A percentile compares a stretch with the other conserved stretches of the same genome.
Conservation (phyloP, 2,329 filamentous ascomycete genomes). For the Volutella citrinella region DNA sequence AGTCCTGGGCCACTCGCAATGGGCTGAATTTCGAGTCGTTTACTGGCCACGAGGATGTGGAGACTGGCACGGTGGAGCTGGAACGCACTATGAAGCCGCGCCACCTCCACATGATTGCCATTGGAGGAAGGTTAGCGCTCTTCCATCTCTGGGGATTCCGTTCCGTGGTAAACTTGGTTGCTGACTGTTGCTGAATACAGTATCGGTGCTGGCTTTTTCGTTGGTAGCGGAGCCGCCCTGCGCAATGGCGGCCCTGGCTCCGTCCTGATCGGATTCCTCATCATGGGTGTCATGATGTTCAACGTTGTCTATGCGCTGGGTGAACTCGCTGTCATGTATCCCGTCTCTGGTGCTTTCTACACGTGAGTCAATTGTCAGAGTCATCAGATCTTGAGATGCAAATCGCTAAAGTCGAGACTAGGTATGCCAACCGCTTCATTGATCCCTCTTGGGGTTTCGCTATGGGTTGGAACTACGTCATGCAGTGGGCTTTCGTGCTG, state of each 20-base stretch:
- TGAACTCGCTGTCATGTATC: slow-evolving; percentile 39
- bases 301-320: slow-evolving; percentile 61
- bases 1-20: slow-evolving; percentile 25
- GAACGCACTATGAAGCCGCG: slow-evolving; percentile 25
- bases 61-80: slow-evolving; percentile 18
- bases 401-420: slow-evolving; percentile 6
- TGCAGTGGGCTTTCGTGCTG: slow-evolving; percentile 43
- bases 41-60: slow-evolving; percentile 18
- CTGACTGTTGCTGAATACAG: slow-evolving; percentile 13
- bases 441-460: slow-evolving; percentile 55
- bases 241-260: slow-evolving; percentile 33
- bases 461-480: slow-evolving; percentile 49
- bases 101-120: slow-evolving; percentile 27
- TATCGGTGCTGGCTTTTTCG: slow-evolving; percentile 62
- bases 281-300: slow-evolving; percentile 59
- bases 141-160: background rate
- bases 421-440: slow-evolving; percentile 53
- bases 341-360: slow-evolving; percentile 56
- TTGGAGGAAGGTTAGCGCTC: slow-evolving; percentile 22
- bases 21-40: slow-evolving; percentile 22
- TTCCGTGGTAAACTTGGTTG: too few species aligned
- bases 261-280: slow-evolving; percentile 47
- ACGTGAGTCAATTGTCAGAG: slow-evolving; percentile 26
- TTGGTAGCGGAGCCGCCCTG: slow-evolving; percentile 50
- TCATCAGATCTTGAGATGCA: background rate